These are phyloP conservation scores for Coemansia sp. DNA, from an alignment of 192 early-diverging fungal species.

Conservation along the genomic window DNA sequence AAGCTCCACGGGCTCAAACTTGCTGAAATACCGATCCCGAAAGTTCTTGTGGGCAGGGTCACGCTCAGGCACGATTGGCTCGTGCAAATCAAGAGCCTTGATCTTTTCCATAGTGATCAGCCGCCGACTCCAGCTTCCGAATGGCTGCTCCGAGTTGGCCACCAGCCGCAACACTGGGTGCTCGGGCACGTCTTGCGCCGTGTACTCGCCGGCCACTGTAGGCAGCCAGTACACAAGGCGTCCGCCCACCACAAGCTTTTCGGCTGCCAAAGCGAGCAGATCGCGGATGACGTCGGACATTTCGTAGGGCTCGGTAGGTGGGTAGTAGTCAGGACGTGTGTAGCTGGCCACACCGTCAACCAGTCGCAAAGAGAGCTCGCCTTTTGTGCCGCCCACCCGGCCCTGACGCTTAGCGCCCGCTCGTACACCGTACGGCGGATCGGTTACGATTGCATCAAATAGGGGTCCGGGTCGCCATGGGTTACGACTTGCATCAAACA, in stretches of 20 bases:
- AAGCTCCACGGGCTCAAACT: conserved; percentile 23
- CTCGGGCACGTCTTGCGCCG: conserved; percentile 73
- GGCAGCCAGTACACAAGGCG: conserved; percentile 97
- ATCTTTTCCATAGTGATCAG: conserved; percentile 96
- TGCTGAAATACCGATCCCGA: conserved; percentile 43
- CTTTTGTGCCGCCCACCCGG: conserved; percentile 48
- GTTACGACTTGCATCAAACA: conserved; percentile 84
- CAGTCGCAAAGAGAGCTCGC: conserved; percentile 25
- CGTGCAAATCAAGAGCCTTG: background rate
- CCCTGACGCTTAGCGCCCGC: conserved; percentile 94
- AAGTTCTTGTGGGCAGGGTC: conserved; percentile 48
- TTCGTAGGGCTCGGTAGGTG: conserved; percentile 93
- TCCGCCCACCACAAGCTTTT: conserved; percentile 73
- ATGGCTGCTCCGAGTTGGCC: conserved; percentile 92
- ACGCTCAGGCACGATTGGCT: background rate
- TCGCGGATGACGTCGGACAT: conserved; percentile 88
- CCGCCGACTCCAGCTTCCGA: conserved; percentile 88
- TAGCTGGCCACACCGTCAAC: conserved; percentile 47
- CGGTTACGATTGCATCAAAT: conserved; percentile 93
- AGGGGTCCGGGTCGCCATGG: conserved; percentile 68
- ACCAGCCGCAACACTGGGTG: conserved; percentile 81
- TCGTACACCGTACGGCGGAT: conserved; percentile 95
- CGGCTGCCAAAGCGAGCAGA: conserved; percentile 79
- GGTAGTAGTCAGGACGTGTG: conserved; percentile 69
- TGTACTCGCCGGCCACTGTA: conserved; percentile 82